Evolutionary conservation across 768 basidiomycete species (phyloP).

Genomic region (Tubosaeta sp.): DNA sequence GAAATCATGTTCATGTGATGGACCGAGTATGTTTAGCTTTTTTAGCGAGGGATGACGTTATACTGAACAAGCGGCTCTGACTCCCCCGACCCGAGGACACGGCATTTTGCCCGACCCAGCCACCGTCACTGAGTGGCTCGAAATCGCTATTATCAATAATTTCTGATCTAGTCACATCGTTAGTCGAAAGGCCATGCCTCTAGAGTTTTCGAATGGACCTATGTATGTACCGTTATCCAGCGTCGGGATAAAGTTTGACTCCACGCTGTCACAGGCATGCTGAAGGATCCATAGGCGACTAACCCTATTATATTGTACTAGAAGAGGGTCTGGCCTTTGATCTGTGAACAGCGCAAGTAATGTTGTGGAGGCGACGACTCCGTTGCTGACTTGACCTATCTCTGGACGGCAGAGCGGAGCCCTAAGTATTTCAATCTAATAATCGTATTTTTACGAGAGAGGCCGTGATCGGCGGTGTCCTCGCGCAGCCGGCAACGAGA

Average conservation of each 20-base stretch:
- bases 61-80: background rate
- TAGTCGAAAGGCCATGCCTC: background rate
- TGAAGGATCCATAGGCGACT: too few species aligned
- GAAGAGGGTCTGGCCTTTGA: too few species aligned
- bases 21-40: background rate
- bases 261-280: background rate
- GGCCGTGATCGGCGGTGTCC: slow-evolving; percentile 24
- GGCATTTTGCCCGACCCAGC: too few species aligned
- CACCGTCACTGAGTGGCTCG: background rate
- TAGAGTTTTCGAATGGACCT: background rate
- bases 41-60: slow-evolving; percentile 1
- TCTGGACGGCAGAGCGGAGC: too few species aligned
- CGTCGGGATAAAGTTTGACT: background rate
- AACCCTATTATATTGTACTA: too few species aligned
- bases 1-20: background rate
- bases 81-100: background rate
- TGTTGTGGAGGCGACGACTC: too few species aligned
- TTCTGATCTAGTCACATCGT: background rate
- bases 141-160: too few species aligned
- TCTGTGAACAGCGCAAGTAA: too few species aligned
- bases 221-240: too few species aligned
- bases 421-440: too few species aligned
- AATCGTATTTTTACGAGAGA: slow-evolving; percentile 1
- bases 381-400: too few species aligned
- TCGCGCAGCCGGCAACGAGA: slow-evolving; percentile 2